Evolutionary conservation across 441 rosid genomes (phyloP), one percentile per base, ranked within the genome.

Genomic region (Biscutella laevigata): DNA sequence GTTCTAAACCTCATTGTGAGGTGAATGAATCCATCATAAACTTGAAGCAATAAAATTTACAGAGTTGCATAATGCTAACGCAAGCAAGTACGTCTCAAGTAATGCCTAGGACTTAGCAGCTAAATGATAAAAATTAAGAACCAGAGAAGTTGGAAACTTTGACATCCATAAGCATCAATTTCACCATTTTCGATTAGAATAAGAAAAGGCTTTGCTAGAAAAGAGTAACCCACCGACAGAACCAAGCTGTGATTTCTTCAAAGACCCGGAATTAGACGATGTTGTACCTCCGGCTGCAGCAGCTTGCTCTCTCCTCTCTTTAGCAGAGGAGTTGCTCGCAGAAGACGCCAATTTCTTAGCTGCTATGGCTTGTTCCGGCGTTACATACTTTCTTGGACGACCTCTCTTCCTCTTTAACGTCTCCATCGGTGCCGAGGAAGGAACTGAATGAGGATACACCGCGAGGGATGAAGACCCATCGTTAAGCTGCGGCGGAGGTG

Each of bases 341-440:
- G 84, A 73, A 34, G 84, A 72, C 6, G 89, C 83, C 62, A 75
- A 67, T 62, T 74, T 84, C 80, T 77, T 88, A 9, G 94, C 94
- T 1, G 88, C 91, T 55, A 82, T 37, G 39, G 94, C 96, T 53
- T 79, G 91, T 26, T 82, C 94, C 10, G 86, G 91, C 13, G 96
- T 88, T 1, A 74, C 88, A 49, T 88, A 88, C 88, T 85, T 91
- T 70, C 94, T 75, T n/a, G 83, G 98, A 53, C 81, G 67, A 14
- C 87, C 96, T 25, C 88, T 74, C 81, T 79, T 91, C 74, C 87
- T 73, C 82, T 73, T 62, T 20, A 66, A 53, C 0, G 66, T 52
- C 65, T 86, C 95, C 39, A 73, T 68, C 22, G 81, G 78, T 13
- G 69, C 81, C 6, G 95, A 77, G 25, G 67, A 54, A 15, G 92